Evolutionary conservation across 1,284 basidiomycete species (phyloP), one percentile per base, ranked within the genome.

Genomic region (Fistulinella staudtii): DNA sequence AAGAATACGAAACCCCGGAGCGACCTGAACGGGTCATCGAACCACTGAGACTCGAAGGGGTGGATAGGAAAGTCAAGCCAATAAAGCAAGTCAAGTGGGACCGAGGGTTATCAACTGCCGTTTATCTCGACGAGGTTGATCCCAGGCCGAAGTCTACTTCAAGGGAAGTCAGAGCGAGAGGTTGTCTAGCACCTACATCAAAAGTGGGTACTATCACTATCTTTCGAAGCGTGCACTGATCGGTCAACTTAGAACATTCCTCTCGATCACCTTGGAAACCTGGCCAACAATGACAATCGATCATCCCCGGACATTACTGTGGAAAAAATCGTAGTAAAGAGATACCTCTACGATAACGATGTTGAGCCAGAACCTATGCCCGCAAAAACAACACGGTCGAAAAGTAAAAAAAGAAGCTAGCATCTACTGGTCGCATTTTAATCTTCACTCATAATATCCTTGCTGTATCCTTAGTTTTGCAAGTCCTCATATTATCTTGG

Each of bases 341-440:
- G 81, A 53, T 86, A 84, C 58, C 80, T 92, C 27, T 93, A 92
- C 53, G 89, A 92, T 50, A 81, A 82, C 47, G 89, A 92, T 53
- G 63, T 75, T 11, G 73, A 76, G 40, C 66, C 64, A 15, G 61
- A 64, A 37, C 52, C 66, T 22, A 60, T 63, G 4, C 61, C 70
- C 21, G 59, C 69, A 13, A 81, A 78, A 61, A 69, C 67, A 45
- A 83, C 82, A 25, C 60, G 72, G 46, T 72, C 67, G 33, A 75
- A 64, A 54, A 59, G 65, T 44, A 76, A 66, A 66, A 76, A 67
- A 51, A 73, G 63, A 53, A 56, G 51, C 39, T 70, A 56, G 39
- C 28, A 36, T 27, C 22, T 20, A 21, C 15, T 11, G 14, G 38
- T 45, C 28, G 18, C 40, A 2, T 31, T 44, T 47, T 40, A n/a